phyloP scores from a whole-genome alignment of 306 rosid genomes.

The Quercus suber region DNA sequence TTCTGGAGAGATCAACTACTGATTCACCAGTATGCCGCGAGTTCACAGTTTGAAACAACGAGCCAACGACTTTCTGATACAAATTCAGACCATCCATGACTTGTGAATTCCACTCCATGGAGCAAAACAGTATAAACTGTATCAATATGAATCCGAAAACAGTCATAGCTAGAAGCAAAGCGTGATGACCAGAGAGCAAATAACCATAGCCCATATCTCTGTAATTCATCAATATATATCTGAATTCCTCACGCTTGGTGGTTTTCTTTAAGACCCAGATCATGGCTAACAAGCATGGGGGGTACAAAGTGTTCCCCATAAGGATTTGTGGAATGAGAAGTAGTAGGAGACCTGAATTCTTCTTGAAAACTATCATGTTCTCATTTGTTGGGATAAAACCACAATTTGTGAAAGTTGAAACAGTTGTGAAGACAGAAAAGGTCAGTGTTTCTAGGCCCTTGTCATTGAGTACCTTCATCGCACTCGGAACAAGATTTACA shows the following conservation, averaged over 20 bases:
- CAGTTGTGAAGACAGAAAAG: slow-evolving; percentile 51
- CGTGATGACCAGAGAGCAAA: too few species aligned
- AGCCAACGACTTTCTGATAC: too few species aligned
- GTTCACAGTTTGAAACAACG: too few species aligned
- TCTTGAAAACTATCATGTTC: slow-evolving; percentile 17
- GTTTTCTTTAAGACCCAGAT: slow-evolving; percentile 39
- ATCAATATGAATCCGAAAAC: too few species aligned
- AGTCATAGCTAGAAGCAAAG: too few species aligned
- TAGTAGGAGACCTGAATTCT: slow-evolving; percentile 41
- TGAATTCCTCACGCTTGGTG: slow-evolving; percentile 40
- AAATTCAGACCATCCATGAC: too few species aligned
- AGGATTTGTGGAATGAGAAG: slow-evolving; percentile 37
- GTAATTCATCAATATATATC: too few species aligned
- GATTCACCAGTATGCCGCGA: too few species aligned
- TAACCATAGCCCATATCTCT: too few species aligned
- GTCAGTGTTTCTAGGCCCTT: slow-evolving; percentile 40
- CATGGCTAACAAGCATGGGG: slow-evolving; percentile 38
- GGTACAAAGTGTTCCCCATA: slow-evolving; percentile 65
- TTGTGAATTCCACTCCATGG: too few species aligned
- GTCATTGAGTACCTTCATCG: slow-evolving; percentile 19
- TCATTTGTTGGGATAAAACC: slow-evolving; percentile 84
- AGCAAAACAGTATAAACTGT: too few species aligned
- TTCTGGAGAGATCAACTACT: too few species aligned
- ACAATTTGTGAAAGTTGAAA: slow-evolving; percentile 63
- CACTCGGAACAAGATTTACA: slow-evolving; percentile 29